phyloP scores from a whole-genome alignment of 1,284 basidiomycete genomes.

The Tylopilus sp. region DNA sequence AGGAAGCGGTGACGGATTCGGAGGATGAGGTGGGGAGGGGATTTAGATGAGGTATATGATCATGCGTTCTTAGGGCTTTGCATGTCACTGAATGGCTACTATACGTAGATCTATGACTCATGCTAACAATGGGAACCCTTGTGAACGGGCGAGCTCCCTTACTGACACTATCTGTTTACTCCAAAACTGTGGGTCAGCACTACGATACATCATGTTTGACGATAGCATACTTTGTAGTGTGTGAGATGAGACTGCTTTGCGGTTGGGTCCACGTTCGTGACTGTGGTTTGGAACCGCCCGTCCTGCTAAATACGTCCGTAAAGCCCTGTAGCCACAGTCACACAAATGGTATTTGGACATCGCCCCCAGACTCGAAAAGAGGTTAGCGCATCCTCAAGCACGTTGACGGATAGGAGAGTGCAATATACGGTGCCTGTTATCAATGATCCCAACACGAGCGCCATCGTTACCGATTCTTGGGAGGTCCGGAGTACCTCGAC shows the following conservation, averaged over 20 bases:
- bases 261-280: constrained; percentile 79
- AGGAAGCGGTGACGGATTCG: constrained; percentile 46
- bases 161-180: constrained; percentile 75
- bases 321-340: constrained; percentile 51
- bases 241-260: constrained; percentile 78
- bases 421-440: constrained; percentile 48
- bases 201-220: neutral
- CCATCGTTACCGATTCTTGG: constrained; percentile 48
- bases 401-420: constrained; percentile 19
- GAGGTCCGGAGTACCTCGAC: constrained; percentile 58
- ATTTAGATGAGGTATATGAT: neutral
- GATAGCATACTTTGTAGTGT: constrained; percentile 66
- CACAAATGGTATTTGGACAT: constrained; percentile 36
- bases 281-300: constrained; percentile 72
- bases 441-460: constrained; percentile 44
- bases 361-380: constrained; percentile 33
- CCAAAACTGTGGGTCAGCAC: constrained; percentile 44
- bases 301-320: constrained; percentile 70
- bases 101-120: neutral
- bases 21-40: neutral
- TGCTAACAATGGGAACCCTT: constrained; percentile 64
- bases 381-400: constrained; percentile 40
- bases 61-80: neutral
- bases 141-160: constrained; percentile 78
- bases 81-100: neutral